Evolutionary conservation across 306 rosid genomes (phyloP).

Genomic region (Vigna nakashimae): DNA sequence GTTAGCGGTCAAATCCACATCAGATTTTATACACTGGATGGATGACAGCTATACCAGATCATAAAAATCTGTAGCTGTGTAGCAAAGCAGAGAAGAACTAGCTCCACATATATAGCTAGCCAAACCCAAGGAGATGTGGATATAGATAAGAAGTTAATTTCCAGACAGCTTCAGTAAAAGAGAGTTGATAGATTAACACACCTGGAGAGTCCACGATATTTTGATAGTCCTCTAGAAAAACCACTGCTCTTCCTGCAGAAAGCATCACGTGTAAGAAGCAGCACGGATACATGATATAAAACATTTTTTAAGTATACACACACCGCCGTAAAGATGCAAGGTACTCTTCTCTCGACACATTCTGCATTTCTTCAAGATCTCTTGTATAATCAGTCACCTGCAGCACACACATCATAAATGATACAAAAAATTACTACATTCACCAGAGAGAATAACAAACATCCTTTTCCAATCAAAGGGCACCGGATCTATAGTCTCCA

Average conservation of each 20-base stretch:
- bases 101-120: background rate
- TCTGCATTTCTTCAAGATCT: constrained; percentile 99
- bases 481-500: constrained; percentile 7
- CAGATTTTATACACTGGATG: constrained; percentile 30
- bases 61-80: constrained; percentile 27
- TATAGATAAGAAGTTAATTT: background rate
- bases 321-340: constrained; percentile 96
- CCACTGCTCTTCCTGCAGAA: constrained; percentile 98
- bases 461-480: constrained; percentile 15
- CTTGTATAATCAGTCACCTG: constrained; percentile 97
- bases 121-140: background rate
- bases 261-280: constrained; percentile 48
- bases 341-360: constrained; percentile 90
- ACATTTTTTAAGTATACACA: constrained; percentile 33
- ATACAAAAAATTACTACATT: constrained; percentile 19
- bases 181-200: constrained; percentile 46
- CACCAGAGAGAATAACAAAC: constrained; percentile 8
- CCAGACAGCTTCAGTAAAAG: constrained; percentile 2
- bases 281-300: constrained; percentile 25
- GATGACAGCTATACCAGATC: constrained; percentile 31
- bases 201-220: constrained; percentile 96
- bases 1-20: constrained; percentile 39
- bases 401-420: constrained; percentile 45
- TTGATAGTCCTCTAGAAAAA: constrained; percentile 93
- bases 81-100: constrained; percentile 27